Conservation (phyloP, 495 filamentous ascomycete species). For the Staphylotrichum longicolle region DNA sequence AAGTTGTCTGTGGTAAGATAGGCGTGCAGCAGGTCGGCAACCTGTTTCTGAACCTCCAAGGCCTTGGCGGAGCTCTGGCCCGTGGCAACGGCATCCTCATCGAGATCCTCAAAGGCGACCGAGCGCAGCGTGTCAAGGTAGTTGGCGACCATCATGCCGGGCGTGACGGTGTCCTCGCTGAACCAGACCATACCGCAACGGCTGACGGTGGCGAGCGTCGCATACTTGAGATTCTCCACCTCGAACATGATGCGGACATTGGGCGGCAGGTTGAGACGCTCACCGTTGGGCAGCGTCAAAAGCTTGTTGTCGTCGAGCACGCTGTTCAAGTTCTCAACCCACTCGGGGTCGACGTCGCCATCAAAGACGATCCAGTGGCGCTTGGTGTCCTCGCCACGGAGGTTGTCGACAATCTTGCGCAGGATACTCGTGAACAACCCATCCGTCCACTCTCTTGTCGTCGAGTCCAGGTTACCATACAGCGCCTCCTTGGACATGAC, state of each 20-base stretch:
- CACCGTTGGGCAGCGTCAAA: conserved; percentile 92
- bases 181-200: conserved; percentile 99
- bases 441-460: conserved; percentile 97
- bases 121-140: conserved; percentile 81
- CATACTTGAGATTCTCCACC: conserved; percentile 97
- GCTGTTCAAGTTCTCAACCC: conserved; percentile 99
- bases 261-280: conserved; percentile 86
- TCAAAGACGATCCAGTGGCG: conserved; percentile 99
- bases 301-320: conserved; percentile 99
- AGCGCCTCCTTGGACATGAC: conserved; percentile 99
- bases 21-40: conserved; percentile 72
- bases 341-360: conserved; percentile 97
- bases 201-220: conserved; percentile 93
- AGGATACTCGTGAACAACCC: conserved; percentile 97
- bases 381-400: conserved; percentile 93
- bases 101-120: conserved; percentile 85
- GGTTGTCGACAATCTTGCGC: conserved; percentile 96
- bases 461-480: conserved; percentile 93
- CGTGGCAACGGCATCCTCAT: conserved; percentile 80
- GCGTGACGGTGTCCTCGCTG: conserved; percentile 92
- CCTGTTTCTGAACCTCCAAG: conserved; percentile 69
- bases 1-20: conserved; percentile 76
- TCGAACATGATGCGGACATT: conserved; percentile 99
- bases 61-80: conserved; percentile 76
- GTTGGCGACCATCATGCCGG: conserved; percentile 87